Percentiles rank a stretch among this genome's conserved stretches.
Evolutionary conservation across 495 filamentous ascomycete species (phyloP).

Genomic region (Cladorrhinum samala): DNA sequence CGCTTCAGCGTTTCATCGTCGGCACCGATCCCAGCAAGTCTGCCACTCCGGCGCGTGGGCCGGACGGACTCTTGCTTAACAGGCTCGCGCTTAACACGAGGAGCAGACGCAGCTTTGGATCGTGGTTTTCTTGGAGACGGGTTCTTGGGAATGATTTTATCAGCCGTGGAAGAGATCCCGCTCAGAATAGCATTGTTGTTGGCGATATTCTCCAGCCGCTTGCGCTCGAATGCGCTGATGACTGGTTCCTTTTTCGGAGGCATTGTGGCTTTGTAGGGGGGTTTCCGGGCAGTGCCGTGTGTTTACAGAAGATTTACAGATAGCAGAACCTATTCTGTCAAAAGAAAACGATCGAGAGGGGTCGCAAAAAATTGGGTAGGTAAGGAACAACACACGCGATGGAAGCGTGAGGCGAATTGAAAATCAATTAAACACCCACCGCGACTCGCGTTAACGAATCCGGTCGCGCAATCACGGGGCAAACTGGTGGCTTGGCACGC

Average conservation of each 20-base stretch:
- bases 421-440: slow-evolving; percentile 25
- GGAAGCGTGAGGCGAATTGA: neutral
- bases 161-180: slow-evolving; percentile 29
- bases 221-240: slow-evolving; percentile 50
- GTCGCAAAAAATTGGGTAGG: no score
- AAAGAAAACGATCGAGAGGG: neutral
- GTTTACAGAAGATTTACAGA: no score
- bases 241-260: slow-evolving; percentile 21
- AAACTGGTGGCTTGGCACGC: neutral
- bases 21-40: slow-evolving; percentile 42
- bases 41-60: slow-evolving; percentile 46
- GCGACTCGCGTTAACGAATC: slow-evolving; percentile 2
- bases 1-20: slow-evolving; percentile 71
- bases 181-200: slow-evolving; percentile 48
- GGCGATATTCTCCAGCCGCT: slow-evolving; percentile 50
- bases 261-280: no score
- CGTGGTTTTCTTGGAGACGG: slow-evolving; percentile 22
- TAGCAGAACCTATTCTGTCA: no score
- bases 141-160: slow-evolving; percentile 27
- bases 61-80: slow-evolving; percentile 25
- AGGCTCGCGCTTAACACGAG: slow-evolving; percentile 24
- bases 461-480: slow-evolving; percentile 23
- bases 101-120: slow-evolving; percentile 15
- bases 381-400: slow-evolving; percentile 8
- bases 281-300: no score